Percentiles rank a stretch among this genome's conserved stretches.
These are phyloP conservation scores for Centaurea solstitialis DNA, from an alignment of 129 eudicot genomes.

Conservation along the genomic window DNA sequence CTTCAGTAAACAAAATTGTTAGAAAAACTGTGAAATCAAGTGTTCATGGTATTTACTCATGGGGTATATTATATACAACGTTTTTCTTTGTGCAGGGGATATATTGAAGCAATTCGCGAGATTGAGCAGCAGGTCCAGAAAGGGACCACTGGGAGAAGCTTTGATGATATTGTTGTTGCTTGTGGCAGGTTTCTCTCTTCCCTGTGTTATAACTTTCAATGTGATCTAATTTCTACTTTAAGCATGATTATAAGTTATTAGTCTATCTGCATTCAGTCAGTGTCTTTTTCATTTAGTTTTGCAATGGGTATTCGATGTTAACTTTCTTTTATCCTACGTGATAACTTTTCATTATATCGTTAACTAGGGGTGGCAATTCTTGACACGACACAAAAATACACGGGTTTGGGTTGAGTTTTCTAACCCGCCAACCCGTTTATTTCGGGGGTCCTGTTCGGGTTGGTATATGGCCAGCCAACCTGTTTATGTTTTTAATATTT, in stretches of 20 bases:
- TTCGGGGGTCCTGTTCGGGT: too few relatives aligned
- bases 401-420: too few relatives aligned
- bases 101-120: constrained; percentile 92
- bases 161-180: constrained; percentile 91
- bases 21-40: not conserved
- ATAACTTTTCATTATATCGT: not conserved
- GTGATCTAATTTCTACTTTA: not conserved
- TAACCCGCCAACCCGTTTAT: too few relatives aligned
- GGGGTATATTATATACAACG: not conserved
- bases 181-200: constrained; percentile 74
- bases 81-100: constrained; percentile 63
- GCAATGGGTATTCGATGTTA: not conserved
- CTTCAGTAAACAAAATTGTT: constrained; percentile 2
- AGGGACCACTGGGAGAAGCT: constrained; percentile 30
- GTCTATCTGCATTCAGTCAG: not conserved
- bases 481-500: too few relatives aligned
- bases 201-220: not conserved
- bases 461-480: too few relatives aligned
- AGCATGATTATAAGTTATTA: not conserved
- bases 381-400: too few relatives aligned
- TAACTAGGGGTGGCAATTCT: too few relatives aligned
- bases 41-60: constrained; percentile 16
- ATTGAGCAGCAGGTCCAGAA: constrained; percentile 63
- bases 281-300: not conserved
- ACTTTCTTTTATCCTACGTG: not conserved